A percentile compares a stretch with the other conserved stretches of the same genome.
phyloP scores from a whole-genome alignment of 169 alveolate genomes.

The Fabrea salina region DNA sequence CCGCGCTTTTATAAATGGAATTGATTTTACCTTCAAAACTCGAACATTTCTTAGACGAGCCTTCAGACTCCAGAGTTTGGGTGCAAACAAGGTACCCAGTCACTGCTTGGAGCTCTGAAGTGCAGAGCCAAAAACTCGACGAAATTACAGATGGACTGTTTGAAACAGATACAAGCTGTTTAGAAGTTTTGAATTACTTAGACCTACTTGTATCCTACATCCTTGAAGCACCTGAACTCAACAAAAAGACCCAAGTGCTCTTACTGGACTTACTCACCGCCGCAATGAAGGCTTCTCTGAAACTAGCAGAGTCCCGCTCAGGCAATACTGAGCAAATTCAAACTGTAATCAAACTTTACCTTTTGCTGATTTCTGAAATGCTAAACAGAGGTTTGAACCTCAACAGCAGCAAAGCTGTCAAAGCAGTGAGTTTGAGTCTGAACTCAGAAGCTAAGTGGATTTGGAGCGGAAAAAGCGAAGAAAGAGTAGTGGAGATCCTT shows the following conservation, averaged over 20 bases:
- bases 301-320: neutral
- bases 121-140: neutral
- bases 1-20: constrained; percentile 31
- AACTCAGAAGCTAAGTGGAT: neutral
- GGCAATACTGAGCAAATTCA: neutral
- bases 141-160: neutral
- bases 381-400: neutral
- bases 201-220: neutral
- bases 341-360: neutral
- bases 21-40: constrained; percentile 12
- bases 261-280: neutral
- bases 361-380: neutral
- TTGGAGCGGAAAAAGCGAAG: neutral
- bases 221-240: neutral
- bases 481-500: neutral
- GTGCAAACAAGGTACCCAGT: neutral
- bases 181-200: neutral
- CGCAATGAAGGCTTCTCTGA: neutral
- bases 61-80: neutral
- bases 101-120: neutral
- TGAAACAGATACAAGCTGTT: neutral
- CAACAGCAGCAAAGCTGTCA: neutral
- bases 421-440: neutral
- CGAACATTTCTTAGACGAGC: constrained; percentile 8
- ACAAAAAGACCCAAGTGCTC: neutral